Evolutionary conservation across 208 protist genomes (phyloP).

Genomic region (Trichomonas tenax): DNA sequence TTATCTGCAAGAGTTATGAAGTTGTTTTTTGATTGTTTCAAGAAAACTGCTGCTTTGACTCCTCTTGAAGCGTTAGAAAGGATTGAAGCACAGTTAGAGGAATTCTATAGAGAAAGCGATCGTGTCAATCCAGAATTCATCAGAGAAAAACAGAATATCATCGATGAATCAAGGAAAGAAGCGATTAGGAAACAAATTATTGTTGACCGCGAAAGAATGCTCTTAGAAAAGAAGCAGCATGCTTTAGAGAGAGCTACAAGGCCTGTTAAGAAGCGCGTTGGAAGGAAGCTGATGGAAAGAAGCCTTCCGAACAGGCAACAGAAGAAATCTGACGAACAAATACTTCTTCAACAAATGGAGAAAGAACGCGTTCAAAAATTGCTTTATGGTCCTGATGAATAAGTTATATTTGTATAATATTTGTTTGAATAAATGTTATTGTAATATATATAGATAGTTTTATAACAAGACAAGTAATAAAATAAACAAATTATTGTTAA

Average conservation of each 20-base stretch:
- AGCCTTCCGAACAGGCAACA: not conserved
- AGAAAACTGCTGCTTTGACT: not conserved
- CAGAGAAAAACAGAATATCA: not conserved
- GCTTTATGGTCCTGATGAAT: not conserved
- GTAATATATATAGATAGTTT: too few relatives aligned
- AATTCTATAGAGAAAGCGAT: not conserved
- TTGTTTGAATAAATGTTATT: not conserved
- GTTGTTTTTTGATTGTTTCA: not conserved
- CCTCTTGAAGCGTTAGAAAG: not conserved
- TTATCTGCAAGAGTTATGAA: not conserved
- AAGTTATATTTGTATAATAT: not conserved
- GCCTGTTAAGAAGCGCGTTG: not conserved
- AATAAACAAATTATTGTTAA: too few relatives aligned
- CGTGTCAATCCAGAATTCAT: not conserved
- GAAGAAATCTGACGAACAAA: not conserved
- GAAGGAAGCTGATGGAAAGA: not conserved
- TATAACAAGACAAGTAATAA: too few relatives aligned
- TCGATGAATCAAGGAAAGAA: not conserved
- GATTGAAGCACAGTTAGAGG: not conserved
- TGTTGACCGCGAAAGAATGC: not conserved
- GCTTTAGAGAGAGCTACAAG: not conserved
- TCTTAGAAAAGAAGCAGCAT: not conserved
- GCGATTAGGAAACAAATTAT: not conserved
- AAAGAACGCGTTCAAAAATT: not conserved
- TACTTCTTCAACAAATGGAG: not conserved